Conservation (phyloP, 257 asterid species). For the Solanum bulbocastanum region DNA sequence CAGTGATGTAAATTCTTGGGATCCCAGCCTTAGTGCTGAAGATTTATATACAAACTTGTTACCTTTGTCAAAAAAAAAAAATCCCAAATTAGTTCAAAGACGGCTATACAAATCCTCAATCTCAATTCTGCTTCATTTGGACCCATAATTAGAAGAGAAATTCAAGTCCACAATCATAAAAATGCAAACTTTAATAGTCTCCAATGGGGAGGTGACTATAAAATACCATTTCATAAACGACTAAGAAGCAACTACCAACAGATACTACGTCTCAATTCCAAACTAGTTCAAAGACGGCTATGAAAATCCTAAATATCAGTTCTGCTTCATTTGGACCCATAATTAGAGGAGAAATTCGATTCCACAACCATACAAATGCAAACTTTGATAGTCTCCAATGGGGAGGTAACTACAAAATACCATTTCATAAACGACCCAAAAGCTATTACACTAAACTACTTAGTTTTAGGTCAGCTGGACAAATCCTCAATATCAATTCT, state of each 20-base stretch:
- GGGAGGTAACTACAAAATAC: background rate
- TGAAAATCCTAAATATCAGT: background rate
- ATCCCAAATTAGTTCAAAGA: background rate
- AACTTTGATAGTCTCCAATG: background rate
- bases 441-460: background rate
- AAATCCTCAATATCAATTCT: background rate
- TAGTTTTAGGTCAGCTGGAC: background rate
- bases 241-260: background rate
- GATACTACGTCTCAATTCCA: background rate
- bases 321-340: background rate
- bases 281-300: background rate
- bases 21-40: background rate
- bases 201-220: background rate
- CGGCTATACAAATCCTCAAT: background rate
- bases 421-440: background rate
- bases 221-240: background rate
- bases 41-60: background rate
- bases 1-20: background rate
- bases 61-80: background rate
- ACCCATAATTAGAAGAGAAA: background rate
- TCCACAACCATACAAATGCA: background rate
- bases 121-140: background rate
- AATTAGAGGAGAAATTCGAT: background rate
- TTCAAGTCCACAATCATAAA: background rate
- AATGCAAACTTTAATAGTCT: background rate